Evolutionary conservation across 345 rosid species (phyloP).

Genomic region (Psidium friedrichsthalianum): DNA sequence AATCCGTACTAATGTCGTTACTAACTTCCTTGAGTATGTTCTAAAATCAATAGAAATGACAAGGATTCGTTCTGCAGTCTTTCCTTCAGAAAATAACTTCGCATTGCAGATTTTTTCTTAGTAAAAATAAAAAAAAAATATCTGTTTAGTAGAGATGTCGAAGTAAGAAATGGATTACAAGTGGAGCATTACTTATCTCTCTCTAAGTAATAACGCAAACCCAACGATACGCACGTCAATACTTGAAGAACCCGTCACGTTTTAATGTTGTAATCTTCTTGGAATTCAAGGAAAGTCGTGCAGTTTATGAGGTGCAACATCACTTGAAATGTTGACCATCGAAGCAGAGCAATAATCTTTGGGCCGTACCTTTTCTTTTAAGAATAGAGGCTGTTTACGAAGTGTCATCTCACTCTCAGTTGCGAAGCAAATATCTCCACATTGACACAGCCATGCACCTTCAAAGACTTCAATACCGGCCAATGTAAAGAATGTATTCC

Average conservation of each 20-base stretch:
- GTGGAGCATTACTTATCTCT: no score
- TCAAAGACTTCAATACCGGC: background rate
- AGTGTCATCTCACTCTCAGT: no score
- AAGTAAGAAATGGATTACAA: no score
- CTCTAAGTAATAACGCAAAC: no score
- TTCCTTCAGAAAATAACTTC: no score
- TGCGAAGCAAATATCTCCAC: background rate
- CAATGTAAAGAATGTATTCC: rapidly evolving
- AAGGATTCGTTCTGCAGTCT: no score
- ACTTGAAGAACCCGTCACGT: background rate
- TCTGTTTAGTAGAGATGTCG: no score
- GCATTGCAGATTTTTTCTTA: no score
- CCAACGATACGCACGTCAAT: background rate
- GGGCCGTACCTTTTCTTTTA: background rate
- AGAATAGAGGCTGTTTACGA: background rate
- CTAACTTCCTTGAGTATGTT: background rate
- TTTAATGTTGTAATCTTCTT: background rate
- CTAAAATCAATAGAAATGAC: background rate
- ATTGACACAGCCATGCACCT: background rate
- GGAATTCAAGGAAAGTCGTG: background rate
- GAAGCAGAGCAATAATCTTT: background rate
- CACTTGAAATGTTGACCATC: background rate
- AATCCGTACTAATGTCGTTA: background rate
- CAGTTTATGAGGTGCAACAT: background rate
- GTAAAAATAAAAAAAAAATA: no score